Evolutionary conservation across 1,139 yeast species (phyloP), one percentile per base, ranked within the genome.

Genomic region (Lizanozyma gosingica): DNA sequence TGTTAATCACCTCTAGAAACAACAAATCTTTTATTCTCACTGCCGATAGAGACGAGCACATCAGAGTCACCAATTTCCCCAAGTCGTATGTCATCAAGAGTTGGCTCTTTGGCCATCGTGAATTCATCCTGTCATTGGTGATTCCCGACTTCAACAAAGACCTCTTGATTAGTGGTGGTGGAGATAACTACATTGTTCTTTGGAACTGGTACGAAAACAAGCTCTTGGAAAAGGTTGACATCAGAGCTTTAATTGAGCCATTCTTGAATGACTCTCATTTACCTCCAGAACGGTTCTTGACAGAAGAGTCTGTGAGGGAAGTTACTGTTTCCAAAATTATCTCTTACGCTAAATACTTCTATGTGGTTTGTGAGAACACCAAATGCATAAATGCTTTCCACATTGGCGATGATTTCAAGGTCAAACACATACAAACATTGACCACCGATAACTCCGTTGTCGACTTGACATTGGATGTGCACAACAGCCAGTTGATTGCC

Each of bases 41-140:
- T 2, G 81, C 92, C 35, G 99, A 94, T 60, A 76, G 98, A 62
- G 99, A 94, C 59, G 99, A 94, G 60, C 99, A 94, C 57, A 84
- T 94, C 47, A 74, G 94, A 53, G 73, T 94, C n/a, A 78, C 96
- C 3, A 74, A 79, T 48, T 88, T 73, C 51, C 97, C 97, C 1
- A 73, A 83, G 47, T 69, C 92, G 3, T 85, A 67, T 52, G 78
- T 88, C 17, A 80, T 92, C 37, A 84, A 86, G 48, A 76, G 80
- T 50, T 88, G 87, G 80, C 66, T 90, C 43, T 87, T 87, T 57
- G 97, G 95, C 3, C 97, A 92, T 58, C 69, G 69, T 37, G 86
- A 88, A 57, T 94, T 86, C 53, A 80, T 90, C 14, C 80, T 95
- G 3, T 65, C 74, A 4, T 59, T 87, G 47, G 62, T 67, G 39